Percentiles rank a stretch among this genome's conserved stretches.
Conservation (phyloP, 768 basidiomycete species). For the Psilocybe sp. region DNA sequence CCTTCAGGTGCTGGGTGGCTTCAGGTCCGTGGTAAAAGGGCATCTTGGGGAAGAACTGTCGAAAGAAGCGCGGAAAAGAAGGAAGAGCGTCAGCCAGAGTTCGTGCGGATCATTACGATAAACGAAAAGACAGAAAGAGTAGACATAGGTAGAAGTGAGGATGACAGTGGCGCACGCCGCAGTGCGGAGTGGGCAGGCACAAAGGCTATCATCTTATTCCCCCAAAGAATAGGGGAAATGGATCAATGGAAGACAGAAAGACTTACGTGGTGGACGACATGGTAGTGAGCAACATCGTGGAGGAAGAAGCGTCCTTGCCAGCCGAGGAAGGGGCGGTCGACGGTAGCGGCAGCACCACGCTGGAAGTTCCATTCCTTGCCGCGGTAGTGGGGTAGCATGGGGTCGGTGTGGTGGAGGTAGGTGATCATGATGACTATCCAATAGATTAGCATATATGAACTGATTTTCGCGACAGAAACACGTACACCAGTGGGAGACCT, state of each 20-base stretch:
- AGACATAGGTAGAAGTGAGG: too few relatives aligned
- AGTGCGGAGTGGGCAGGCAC: too few relatives aligned
- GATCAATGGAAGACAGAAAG: background rate
- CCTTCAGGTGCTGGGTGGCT: conserved; percentile 47
- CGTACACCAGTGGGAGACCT: conserved; percentile 55
- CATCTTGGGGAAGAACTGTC: conserved; percentile 58
- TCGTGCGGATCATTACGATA: too few relatives aligned
- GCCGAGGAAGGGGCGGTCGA: conserved; percentile 56
- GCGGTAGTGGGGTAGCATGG: conserved; percentile 53
- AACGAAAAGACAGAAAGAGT: too few relatives aligned
- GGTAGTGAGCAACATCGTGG: conserved; percentile 63
- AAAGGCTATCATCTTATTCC: too few relatives aligned
- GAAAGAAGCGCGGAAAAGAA: conserved; percentile 1
- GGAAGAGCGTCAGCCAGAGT: background rate
- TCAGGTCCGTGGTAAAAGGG: conserved; percentile 57
- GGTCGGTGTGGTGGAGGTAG: conserved; percentile 61
- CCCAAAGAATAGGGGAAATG: background rate
- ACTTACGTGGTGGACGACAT: conserved; percentile 60
- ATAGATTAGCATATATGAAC: background rate
- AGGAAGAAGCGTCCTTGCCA: conserved; percentile 68
- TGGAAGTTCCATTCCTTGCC: conserved; percentile 57
- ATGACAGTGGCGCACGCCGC: too few relatives aligned
- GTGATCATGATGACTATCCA: conserved; percentile 49
- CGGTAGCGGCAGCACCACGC: conserved; percentile 59
- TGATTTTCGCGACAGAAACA: background rate